Conservation (phyloP, 2,329 filamentous ascomycete species). For the Diaporthe helianthi region DNA sequence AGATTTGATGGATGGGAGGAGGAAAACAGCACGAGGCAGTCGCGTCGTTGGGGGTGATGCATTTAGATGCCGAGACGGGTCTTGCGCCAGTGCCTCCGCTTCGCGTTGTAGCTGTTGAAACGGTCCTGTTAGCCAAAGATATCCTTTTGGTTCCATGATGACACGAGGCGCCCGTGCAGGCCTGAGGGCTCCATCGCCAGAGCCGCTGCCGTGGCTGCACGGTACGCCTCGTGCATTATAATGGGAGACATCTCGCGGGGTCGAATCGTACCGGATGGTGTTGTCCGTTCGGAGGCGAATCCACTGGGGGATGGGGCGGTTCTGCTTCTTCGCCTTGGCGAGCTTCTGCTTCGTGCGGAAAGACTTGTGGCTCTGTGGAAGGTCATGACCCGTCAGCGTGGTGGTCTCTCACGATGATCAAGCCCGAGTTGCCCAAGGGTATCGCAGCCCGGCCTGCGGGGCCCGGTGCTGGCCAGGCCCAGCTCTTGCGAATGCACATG, state of each 20-base stretch:
- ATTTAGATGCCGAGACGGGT: constrained; percentile 97
- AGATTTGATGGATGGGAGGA: constrained; percentile 35
- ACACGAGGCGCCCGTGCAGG: background rate
- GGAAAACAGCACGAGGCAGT: constrained; percentile 38
- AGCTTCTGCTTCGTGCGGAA: constrained; percentile 99
- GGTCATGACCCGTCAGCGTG: constrained; percentile 29
- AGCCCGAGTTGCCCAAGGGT: background rate
- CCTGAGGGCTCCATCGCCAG: background rate
- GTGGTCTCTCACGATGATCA: constrained; percentile 26
- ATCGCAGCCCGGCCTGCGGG: background rate
- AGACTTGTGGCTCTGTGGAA: constrained; percentile 91
- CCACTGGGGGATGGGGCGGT: constrained; percentile 99
- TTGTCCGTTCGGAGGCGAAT: constrained; percentile 98
- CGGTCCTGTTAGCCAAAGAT: constrained; percentile 25
- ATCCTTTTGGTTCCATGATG: constrained; percentile 15
- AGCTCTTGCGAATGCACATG: background rate
- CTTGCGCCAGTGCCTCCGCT: constrained; percentile 99
- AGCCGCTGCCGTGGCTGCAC: background rate
- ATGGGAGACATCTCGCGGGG: constrained; percentile 8
- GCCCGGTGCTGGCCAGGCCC: background rate
- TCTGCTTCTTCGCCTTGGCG: constrained; percentile 99
- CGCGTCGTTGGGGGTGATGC: constrained; percentile 52
- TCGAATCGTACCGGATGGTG: constrained; percentile 91
- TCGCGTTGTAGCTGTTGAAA: constrained; percentile 90
- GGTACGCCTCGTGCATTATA: background rate